A percentile compares a stretch with the other conserved stretches of the same genome.
phyloP scores from a whole-genome alignment of 768 basidiomycete genomes.

The Trametopsis cervina region DNA sequence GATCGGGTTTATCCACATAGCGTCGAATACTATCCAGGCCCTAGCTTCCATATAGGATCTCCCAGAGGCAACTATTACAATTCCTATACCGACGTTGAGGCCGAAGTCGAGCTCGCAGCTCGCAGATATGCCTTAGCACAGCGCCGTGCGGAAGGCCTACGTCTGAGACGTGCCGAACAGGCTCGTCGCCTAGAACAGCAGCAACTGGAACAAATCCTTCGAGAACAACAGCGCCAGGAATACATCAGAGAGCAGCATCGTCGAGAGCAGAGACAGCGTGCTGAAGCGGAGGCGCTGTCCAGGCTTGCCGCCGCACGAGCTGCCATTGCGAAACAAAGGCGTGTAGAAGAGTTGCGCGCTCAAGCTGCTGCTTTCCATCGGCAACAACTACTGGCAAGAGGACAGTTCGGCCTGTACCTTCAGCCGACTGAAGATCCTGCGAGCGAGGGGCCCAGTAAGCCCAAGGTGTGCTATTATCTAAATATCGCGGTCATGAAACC shows the following conservation, averaged over 20 bases:
- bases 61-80: background rate
- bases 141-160: conserved; percentile 15
- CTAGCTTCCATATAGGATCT: background rate
- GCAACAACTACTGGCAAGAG: background rate
- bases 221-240: background rate
- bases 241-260: conserved; percentile 2
- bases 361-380: background rate
- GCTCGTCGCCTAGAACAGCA: background rate
- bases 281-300: conserved; percentile 4
- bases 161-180: conserved; percentile 10
- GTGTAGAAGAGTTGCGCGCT: conserved; percentile 1
- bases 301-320: conserved; percentile 1
- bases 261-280: conserved; percentile 8
- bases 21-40: background rate
- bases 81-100: background rate
- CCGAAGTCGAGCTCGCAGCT: conserved; percentile 5
- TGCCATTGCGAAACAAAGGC: background rate
- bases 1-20: background rate
- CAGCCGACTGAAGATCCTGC: no score
- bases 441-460: background rate
- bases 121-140: conserved; percentile 16
- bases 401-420: no score
- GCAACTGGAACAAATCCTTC: conserved; percentile 1
- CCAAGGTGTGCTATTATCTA: background rate
- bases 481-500: background rate